Evolutionary conservation across 192 early-diverging fungal species (phyloP), one percentile per base, ranked within the genome.

Genomic region (Funneliformis mosseae): DNA sequence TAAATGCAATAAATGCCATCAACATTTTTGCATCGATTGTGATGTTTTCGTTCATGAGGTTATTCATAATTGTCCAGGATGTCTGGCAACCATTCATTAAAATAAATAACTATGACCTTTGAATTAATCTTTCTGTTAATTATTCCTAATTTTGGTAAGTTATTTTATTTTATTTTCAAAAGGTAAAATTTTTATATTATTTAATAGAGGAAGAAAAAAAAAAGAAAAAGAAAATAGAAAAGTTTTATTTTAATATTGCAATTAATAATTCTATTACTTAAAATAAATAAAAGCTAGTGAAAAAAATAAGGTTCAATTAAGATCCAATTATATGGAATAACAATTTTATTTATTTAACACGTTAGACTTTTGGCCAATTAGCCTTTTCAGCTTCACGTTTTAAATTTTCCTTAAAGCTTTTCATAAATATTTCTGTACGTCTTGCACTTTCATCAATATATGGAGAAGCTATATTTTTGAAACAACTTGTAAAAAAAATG

Each of bases 21-120:
- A 95, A 38, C 85, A 88, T 43, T 97, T 94, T 82, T 98, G 97
- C 80, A 81, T 92, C 38, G 97, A 98, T 42, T 98, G 97, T 84
- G 97, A 98, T 84, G 74, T 95, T 3, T 98, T 94, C 87, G 88
- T 96, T 28, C 97, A 98, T 81, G 96, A 98, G 80, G 93, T 93
- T 21, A 85, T 98, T 42, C 95, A 96, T 78, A 96, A 95, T 81
- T 98, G 97, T 84, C 92, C 93, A 0, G 92, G 92, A 33, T 95
- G 94, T 42, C 83, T 88, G 81, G 83, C 74, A 76, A 62, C 48
- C 21, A 55, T 18, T 55, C 14, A 21, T 55, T 21, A 55, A 55
- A 21, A 33, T 2, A 2, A 33, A 33, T 33, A 33, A 3, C 0
- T 33, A 33, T 33, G 3, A 33, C 3, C 33, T 33, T 33, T 33